A percentile compares a stretch with the other conserved stretches of the same genome.
These are phyloP conservation scores for Colletotrichum sp. DNA, from an alignment of 2,329 filamentous ascomycete species.

Conservation along the genomic window DNA sequence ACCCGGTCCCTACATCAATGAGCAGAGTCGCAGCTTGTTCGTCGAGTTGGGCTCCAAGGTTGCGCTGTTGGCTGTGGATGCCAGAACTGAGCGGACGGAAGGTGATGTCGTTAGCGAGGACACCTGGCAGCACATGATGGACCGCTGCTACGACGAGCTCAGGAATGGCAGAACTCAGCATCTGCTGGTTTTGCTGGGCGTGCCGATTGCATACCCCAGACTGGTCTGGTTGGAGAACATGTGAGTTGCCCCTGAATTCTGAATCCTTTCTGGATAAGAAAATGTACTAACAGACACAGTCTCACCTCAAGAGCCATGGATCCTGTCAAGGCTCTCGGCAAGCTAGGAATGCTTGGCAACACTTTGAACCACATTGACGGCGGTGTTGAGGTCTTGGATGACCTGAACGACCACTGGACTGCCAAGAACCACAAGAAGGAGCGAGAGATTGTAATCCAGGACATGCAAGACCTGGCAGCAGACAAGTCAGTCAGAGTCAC, in stretches of 20 bases:
- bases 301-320: slow-evolving; percentile 87
- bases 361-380: slow-evolving; percentile 91
- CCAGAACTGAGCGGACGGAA: slow-evolving; percentile 86
- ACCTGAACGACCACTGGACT: slow-evolving; percentile 97
- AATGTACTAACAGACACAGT: slow-evolving; percentile 44
- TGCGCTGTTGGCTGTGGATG: slow-evolving; percentile 86
- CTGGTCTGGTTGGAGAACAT: slow-evolving; percentile 74
- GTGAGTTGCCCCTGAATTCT: slow-evolving; percentile 44
- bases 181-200: slow-evolving; percentile 83
- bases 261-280: background rate
- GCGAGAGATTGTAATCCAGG: slow-evolving; percentile 84
- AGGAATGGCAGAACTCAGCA: slow-evolving; percentile 86
- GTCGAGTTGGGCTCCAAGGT: slow-evolving; percentile 81
- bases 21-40: slow-evolving; percentile 85
- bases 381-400: slow-evolving; percentile 88
- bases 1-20: slow-evolving; percentile 88
- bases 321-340: slow-evolving; percentile 86
- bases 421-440: slow-evolving; percentile 94
- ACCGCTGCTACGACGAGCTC: slow-evolving; percentile 83
- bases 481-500: slow-evolving; percentile 93
- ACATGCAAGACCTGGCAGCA: slow-evolving; percentile 90
- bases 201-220: slow-evolving; percentile 83
- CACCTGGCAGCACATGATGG: slow-evolving; percentile 87
- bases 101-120: slow-evolving; percentile 81
- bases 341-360: slow-evolving; percentile 78